phyloP scores from a whole-genome alignment of 352 stramenopile species.

The Phytopythium litorale region DNA sequence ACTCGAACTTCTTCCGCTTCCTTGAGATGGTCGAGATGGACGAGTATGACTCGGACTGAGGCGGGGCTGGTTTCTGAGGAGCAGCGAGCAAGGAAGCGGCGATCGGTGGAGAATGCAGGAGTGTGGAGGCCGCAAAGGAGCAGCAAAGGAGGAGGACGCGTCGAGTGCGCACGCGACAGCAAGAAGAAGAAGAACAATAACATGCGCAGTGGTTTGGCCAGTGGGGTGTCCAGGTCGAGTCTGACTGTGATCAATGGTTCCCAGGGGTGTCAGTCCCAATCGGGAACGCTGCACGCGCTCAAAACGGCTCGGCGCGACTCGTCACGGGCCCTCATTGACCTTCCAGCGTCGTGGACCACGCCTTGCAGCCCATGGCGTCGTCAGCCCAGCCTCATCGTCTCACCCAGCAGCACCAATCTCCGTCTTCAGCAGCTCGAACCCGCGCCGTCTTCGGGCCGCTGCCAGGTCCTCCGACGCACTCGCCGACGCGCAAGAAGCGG shows the following conservation, averaged over 20 bases:
- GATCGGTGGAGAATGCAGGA: background rate
- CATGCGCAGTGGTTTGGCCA: background rate
- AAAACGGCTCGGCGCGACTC: background rate
- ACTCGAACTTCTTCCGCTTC: constrained; percentile 62
- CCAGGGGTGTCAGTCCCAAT: background rate
- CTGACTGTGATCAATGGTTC: background rate
- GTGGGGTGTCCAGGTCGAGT: background rate
- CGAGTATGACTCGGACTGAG: constrained; percentile 19
- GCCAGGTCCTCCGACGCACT: background rate
- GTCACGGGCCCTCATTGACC: background rate
- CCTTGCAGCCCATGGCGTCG: background rate
- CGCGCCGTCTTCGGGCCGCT: background rate
- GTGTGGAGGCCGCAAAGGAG: background rate
- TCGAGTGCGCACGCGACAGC: background rate
- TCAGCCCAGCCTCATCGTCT: background rate
- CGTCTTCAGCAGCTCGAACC: background rate
- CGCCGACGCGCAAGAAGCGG: background rate
- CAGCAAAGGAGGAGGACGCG: background rate
- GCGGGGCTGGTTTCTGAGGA: background rate
- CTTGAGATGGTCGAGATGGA: constrained; percentile 62
- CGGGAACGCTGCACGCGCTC: background rate
- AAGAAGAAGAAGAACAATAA: background rate
- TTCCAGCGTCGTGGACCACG: background rate
- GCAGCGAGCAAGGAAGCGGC: background rate
- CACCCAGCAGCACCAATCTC: background rate